A percentile compares a stretch with the other conserved stretches of the same genome.
Evolutionary conservation across 805 yeast genomes (phyloP).

Genomic region (Pichia exigua): DNA sequence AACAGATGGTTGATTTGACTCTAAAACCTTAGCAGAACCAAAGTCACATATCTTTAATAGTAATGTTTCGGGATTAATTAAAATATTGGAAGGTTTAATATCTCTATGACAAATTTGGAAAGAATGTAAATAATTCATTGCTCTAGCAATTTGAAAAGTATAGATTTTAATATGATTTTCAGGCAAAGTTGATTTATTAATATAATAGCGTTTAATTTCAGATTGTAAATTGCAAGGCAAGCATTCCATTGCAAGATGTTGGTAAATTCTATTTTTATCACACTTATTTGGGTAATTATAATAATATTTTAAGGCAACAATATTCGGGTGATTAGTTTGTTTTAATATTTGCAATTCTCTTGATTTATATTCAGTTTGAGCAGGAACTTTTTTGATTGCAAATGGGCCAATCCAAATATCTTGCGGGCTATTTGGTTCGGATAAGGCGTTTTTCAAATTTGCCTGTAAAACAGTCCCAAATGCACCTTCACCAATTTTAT

Average conservation of each 20-base stretch:
- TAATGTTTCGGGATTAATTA: constrained; percentile 64
- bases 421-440: constrained; percentile 14
- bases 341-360: constrained; percentile 73
- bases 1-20: constrained; percentile 77
- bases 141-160: constrained; percentile 73
- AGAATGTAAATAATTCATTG: constrained; percentile 75
- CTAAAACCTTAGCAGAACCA: constrained; percentile 77
- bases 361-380: constrained; percentile 79
- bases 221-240: constrained; percentile 72
- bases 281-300: constrained; percentile 58
- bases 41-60: constrained; percentile 74
- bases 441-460: constrained; percentile 29
- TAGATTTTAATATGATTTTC: constrained; percentile 69
- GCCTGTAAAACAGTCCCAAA: constrained; percentile 83
- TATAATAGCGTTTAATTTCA: constrained; percentile 65
- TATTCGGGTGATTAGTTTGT: constrained; percentile 72
- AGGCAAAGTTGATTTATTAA: constrained; percentile 54
- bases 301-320: constrained; percentile 59
- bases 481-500: constrained; percentile 79
- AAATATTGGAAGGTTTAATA: constrained; percentile 74
- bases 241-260: constrained; percentile 82
- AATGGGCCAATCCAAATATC: constrained; percentile 65
- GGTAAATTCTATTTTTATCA: constrained; percentile 58
- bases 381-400: constrained; percentile 80
- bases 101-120: constrained; percentile 79